Percentiles rank a stretch among this genome's conserved stretches.
Conservation (phyloP, 2,329 filamentous ascomycete genomes). For the Pseudocercospora cruenta region DNA sequence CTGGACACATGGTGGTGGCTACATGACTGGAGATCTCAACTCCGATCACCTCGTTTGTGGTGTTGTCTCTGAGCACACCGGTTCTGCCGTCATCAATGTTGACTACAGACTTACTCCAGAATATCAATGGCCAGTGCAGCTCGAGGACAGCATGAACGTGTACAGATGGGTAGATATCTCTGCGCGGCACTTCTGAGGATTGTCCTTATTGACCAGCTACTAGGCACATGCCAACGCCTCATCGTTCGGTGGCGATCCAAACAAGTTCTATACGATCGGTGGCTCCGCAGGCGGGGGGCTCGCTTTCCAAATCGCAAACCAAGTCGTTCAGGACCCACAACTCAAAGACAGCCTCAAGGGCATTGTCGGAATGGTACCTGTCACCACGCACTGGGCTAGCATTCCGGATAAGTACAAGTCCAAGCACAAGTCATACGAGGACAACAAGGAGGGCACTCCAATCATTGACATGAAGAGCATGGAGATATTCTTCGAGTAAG, state of each 20-base stretch:
- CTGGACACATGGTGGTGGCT: slow-evolving; percentile 34
- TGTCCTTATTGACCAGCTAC: neutral
- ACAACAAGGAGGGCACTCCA: slow-evolving; percentile 27
- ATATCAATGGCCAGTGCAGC: slow-evolving; percentile 48
- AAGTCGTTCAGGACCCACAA: slow-evolving; percentile 23
- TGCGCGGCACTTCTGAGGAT: too few relatives aligned
- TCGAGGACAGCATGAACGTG: slow-evolving; percentile 44
- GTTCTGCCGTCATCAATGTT: slow-evolving; percentile 42
- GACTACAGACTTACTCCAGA: slow-evolving; percentile 52
- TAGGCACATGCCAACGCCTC: slow-evolving; percentile 32
- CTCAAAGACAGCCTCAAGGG: slow-evolving; percentile 37
- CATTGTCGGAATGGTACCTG: slow-evolving; percentile 41
- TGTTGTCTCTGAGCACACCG: slow-evolving; percentile 29
- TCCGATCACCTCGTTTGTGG: slow-evolving; percentile 31
- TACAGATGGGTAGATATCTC: slow-evolving; percentile 44
- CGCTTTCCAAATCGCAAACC: slow-evolving; percentile 29
- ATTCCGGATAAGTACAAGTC: slow-evolving; percentile 32
- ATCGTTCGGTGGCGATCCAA: slow-evolving; percentile 26
- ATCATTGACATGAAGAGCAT: slow-evolving; percentile 32
- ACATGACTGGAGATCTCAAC: slow-evolving; percentile 31
- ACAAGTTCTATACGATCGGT: slow-evolving; percentile 31
- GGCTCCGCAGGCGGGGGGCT: slow-evolving; percentile 36
- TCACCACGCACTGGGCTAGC: slow-evolving; percentile 40
- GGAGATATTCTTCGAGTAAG: slow-evolving; percentile 29
- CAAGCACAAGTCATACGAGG: slow-evolving; percentile 26